Base-by-base conservation (phyloP, 805 yeast species). In the Kodamaea restingae region DNA sequence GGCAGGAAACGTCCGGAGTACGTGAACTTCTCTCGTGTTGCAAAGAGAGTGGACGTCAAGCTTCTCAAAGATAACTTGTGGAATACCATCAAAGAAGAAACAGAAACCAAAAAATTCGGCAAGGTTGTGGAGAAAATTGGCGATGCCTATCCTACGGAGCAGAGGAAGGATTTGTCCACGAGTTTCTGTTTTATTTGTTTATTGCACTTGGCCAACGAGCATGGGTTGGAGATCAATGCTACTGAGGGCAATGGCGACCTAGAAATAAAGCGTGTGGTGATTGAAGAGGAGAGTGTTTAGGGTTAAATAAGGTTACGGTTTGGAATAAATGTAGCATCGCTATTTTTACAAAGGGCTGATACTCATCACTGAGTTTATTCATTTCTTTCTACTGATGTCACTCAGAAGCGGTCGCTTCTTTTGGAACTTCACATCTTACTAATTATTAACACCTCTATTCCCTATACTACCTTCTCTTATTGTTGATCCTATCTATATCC, bases 171-270 rank as follows among this genome's bases (percentile, higher is more conserved):
- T 38, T 60, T 88, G 6, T 83, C 95, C 1, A 87, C 95, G 1
- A 82, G 95, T 60, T 84, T 84, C 58, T 84, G 86, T 52, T 88
- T 88, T 51, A 85, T 88, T 42, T 84, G 95, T 50, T 61, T 87
- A 51, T 62, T 88, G 25, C 96, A 88, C 61, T 65, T 88, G 47
- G 95, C 95, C 10, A 88, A 88, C 55, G 96, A 88, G 56, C 81
- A 84, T 52, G 91, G 90, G 1, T 65, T 88, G 21, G 54, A 65
- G 5, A 71, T 88, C 6, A 64, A 68, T 12, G 74, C 76, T 43
- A 73, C 65, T 7, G 74, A 65, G 5, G 55, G 59, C 15, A 63
- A 61, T 45, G 56, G 61, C 17, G 76, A 72, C 48, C 52, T 72
- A 37, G 42, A 43, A 29, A 64, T 68, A 32, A 51, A 32, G 32